Base-by-base conservation (phyloP, 2,329 filamentous ascomycete genomes). In the Rutstroemia sp. region DNA sequence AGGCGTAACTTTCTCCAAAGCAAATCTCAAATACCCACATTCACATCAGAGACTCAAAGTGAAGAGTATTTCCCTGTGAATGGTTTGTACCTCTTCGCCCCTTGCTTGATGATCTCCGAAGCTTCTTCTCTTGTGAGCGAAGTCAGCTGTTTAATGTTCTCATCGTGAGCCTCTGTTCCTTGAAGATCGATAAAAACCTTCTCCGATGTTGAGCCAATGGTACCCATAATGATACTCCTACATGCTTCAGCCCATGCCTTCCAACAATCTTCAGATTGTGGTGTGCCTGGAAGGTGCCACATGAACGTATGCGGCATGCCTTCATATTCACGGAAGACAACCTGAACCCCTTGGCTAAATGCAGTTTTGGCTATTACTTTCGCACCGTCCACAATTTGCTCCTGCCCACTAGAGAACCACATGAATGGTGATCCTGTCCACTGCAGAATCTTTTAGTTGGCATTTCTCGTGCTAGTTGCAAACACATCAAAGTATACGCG, bases 371-470 rank as follows among this genome's bases (percentile, higher is more conserved):
- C 51, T 2, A 48, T 10, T 9, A 54, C 14, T 21, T 45, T 30
- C 5, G 17, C 27, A n/a, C 34, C 51, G 36, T 48, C 51, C 12
- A 57, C 27, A 5, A 39, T 39, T 25, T 52, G 51, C 23, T 57
- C 56, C 5, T 48, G 38, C 1, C 51, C 51, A 5, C 23, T 34
- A 5, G 45, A 44, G 25, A 54, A 54, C 45, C 51, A 54, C 38
- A 57, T 21, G n/a, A 51, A 39, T 8, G 51, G 52, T 1, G 51
- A 53, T 7, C 51, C 36, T 12, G 45, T 49, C 51, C 56, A 57
- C n/a, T 42, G 7, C 8, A 34, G 8, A 34, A 2, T 42, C 39
- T 19, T 5, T 42, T 12, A 34, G 30, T 4, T 10, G 8, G 30
- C 9, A 10, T 3, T 4, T 34, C 4, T 34, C 9, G 9, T 34